Base-by-base conservation (phyloP, 306 rosid species). In the Lupinus albus region DNA sequence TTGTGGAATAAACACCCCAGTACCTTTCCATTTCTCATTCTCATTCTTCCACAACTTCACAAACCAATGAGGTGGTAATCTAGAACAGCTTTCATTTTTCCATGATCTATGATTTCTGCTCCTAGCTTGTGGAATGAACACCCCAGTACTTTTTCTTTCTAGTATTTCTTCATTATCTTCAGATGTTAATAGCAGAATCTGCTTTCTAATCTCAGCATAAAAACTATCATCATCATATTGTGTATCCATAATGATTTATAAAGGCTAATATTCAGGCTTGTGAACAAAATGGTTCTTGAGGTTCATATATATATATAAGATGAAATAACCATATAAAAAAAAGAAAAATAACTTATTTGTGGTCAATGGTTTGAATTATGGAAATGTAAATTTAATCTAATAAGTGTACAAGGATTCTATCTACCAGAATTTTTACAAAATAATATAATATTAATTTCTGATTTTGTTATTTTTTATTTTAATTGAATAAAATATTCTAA, bases 1-100 rank as follows among this genome's bases (percentile, higher is more conserved):
- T 47, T 63, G 80, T 48, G 95, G 92, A 63, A 86, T 88, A 81
- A 88, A 88, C 17, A 88, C 89, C 12, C 95, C 92, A 14, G 89
- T 85, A 1, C 91, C 91, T 51, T 68, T 82, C 21, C 72, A 89
- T 51, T 68, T 82, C 21, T 73, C 81, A 52, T 68, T 82, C 21
- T 73, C 81, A 52, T 38, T 76, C 53, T 65, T 72, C 81, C 85
- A 75, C 62, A 74, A 33, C 10, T 76, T 86, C 64, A 68, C 61
- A 61, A 64, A 77, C 74, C 84, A 67, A 42, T 42, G 58, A 12
- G 88, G 86, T 0, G 65, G 67, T 51, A 74, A 45, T 13, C 48
- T 39, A 36, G 35, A 35, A 11, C n/a, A n/a, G n/a, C 53, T 73
- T 51, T 67, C 74, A 42, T 68, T 67, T 50, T 68, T 81, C 80